These are phyloP conservation scores for Eutrema japonicum DNA, from an alignment of 345 rosid genomes.

Conservation along the genomic window DNA sequence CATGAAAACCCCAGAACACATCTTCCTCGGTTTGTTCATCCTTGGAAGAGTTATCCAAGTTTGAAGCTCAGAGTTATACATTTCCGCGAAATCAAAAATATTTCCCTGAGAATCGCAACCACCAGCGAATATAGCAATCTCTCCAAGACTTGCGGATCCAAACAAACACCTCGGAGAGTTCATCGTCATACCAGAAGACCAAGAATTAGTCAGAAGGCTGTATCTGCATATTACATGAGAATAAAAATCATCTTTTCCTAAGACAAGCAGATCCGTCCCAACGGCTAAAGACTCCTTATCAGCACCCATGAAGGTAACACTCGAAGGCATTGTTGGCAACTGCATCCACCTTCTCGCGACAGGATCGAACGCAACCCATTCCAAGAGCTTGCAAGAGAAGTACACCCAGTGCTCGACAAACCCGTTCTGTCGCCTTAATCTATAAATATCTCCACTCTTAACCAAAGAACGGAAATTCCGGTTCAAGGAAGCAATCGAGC, in stretches of 20 bases:
- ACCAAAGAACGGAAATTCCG: slow-evolving; percentile 67
- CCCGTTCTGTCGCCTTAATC: slow-evolving; percentile 56
- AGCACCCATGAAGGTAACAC: slow-evolving; percentile 68
- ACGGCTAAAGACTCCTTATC: slow-evolving; percentile 95
- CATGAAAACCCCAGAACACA: slow-evolving; percentile 96
- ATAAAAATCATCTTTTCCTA: slow-evolving; percentile 69
- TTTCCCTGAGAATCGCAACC: slow-evolving; percentile 75
- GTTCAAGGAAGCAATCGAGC: slow-evolving; percentile 72
- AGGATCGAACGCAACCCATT: slow-evolving; percentile 96
- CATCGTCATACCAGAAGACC: slow-evolving; percentile 83
- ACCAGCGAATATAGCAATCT: slow-evolving; percentile 84
- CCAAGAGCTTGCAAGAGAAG: slow-evolving; percentile 79
- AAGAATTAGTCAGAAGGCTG: slow-evolving; percentile 76
- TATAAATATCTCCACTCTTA: slow-evolving; percentile 74
- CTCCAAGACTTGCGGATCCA: slow-evolving; percentile 93
- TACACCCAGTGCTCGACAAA: slow-evolving; percentile 90
- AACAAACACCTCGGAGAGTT: slow-evolving; percentile 86
- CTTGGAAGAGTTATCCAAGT: slow-evolving; percentile 63
- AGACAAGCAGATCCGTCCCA: slow-evolving; percentile 91
- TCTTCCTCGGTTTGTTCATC: slow-evolving; percentile 86
- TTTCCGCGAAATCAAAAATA: slow-evolving; percentile 68
- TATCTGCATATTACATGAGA: slow-evolving; percentile 82
- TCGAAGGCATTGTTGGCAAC: slow-evolving; percentile 74
- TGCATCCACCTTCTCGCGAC: slow-evolving; percentile 74
- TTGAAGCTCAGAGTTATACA: slow-evolving; percentile 89